A percentile compares a stretch with the other conserved stretches of the same genome.
phyloP scores from a whole-genome alignment of 495 filamentous ascomycete species.

The Talaromyces liani region DNA sequence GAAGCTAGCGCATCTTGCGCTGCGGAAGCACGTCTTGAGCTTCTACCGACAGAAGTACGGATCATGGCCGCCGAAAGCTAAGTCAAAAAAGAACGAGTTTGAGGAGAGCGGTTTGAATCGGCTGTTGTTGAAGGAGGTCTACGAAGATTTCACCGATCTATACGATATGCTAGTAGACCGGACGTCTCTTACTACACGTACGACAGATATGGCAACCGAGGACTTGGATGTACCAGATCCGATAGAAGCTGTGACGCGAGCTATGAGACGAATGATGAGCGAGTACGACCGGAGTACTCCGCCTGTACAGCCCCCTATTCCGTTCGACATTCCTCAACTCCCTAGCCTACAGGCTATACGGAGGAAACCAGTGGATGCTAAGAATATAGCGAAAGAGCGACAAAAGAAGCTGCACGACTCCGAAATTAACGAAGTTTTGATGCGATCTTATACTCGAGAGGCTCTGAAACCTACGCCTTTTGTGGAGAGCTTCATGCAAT shows the following conservation, averaged over 20 bases:
- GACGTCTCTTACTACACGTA: slow-evolving; percentile 43
- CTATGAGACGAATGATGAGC: slow-evolving; percentile 64
- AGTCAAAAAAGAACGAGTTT: slow-evolving; percentile 86
- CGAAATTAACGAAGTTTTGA: slow-evolving; percentile 66
- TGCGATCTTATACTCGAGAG: slow-evolving; percentile 71
- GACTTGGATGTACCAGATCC: slow-evolving; percentile 28
- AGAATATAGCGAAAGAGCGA: slow-evolving; percentile 54
- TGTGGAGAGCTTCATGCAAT: slow-evolving; percentile 70
- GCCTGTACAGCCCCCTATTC: slow-evolving; percentile 84
- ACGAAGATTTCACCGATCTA: slow-evolving; percentile 75
- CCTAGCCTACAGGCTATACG: slow-evolving; percentile 59
- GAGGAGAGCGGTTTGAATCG: slow-evolving; percentile 81
- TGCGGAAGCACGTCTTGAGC: slow-evolving; percentile 64
- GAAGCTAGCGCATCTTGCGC: slow-evolving; percentile 63
- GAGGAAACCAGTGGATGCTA: slow-evolving; percentile 52
- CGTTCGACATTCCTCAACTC: slow-evolving; percentile 79
- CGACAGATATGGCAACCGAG: slow-evolving; percentile 35
- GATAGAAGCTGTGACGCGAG: slow-evolving; percentile 38
- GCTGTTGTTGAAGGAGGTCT: slow-evolving; percentile 70
- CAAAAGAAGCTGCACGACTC: slow-evolving; percentile 65
- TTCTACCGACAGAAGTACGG: slow-evolving; percentile 83
- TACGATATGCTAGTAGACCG: slow-evolving; percentile 89
- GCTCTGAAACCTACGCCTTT: slow-evolving; percentile 56
- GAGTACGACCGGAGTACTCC: slow-evolving; percentile 86
- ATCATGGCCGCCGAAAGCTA: slow-evolving; percentile 88